phyloP scores from a whole-genome alignment of 2,329 filamentous ascomycete genomes.

The Diplodia sapinea region DNA sequence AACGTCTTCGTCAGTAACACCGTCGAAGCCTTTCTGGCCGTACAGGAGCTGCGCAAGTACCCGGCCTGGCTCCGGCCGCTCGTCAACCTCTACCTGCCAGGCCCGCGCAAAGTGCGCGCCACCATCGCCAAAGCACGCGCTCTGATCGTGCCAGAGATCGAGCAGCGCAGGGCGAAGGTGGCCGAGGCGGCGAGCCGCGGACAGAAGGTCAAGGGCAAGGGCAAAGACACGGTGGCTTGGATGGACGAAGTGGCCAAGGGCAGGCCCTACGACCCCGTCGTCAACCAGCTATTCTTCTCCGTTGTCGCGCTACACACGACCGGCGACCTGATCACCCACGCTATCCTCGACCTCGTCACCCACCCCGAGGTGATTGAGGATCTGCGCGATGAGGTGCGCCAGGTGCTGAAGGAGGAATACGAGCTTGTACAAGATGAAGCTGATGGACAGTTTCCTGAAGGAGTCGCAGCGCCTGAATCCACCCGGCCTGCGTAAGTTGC shows the following conservation, averaged over 20 bases:
- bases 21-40: constrained; percentile 43
- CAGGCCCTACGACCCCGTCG: constrained; percentile 29
- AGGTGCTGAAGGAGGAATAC: constrained; percentile 39
- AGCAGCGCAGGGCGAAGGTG: constrained; percentile 36
- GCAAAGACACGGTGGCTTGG: constrained; percentile 38
- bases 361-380: constrained; percentile 39
- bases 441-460: constrained; percentile 45
- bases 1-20: constrained; percentile 44
- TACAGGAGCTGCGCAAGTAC: constrained; percentile 43
- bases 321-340: constrained; percentile 37
- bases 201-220: constrained; percentile 35
- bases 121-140: constrained; percentile 42
- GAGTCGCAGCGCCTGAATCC: constrained; percentile 41
- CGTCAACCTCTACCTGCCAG: constrained; percentile 45
- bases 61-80: constrained; percentile 45
- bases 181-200: constrained; percentile 33
- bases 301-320: constrained; percentile 37
- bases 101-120: constrained; percentile 42
- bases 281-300: constrained; percentile 33
- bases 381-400: constrained; percentile 38
- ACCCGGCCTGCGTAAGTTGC: constrained; percentile 34
- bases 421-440: constrained; percentile 39
- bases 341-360: constrained; percentile 36
- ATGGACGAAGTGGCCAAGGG: constrained; percentile 38
- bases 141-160: constrained; percentile 46